A percentile compares a stretch with the other conserved stretches of the same genome.
Conservation (phyloP, 2,329 filamentous ascomycete genomes). For the Cordyceps militaris region DNA sequence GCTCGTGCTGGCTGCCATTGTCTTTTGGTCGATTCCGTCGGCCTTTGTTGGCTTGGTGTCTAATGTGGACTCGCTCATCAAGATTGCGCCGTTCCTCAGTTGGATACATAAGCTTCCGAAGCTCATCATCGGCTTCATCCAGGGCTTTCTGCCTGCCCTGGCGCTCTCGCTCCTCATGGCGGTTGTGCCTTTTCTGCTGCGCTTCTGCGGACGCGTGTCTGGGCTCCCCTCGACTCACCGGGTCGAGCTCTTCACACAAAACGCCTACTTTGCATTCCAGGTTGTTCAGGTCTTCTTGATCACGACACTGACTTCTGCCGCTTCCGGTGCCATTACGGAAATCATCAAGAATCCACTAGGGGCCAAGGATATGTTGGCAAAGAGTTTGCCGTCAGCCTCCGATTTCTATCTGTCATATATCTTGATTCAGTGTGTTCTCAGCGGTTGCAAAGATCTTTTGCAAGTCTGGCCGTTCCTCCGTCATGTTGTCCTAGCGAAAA, state of each 20-base stretch:
- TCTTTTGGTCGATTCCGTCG: conserved; percentile 78
- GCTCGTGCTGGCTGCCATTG: conserved; percentile 70
- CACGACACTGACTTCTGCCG: conserved; percentile 72
- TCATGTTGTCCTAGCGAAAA: conserved; percentile 54
- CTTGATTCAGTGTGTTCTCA: conserved; percentile 78
- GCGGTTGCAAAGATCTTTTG: conserved; percentile 67
- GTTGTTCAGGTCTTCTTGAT: conserved; percentile 92
- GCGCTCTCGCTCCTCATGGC: conserved; percentile 79
- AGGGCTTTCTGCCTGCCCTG: conserved; percentile 75
- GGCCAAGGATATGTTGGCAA: conserved; percentile 59
- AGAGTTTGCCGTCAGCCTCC: conserved; percentile 70
- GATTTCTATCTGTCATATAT: conserved; percentile 97
- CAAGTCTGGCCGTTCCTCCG: conserved; percentile 59
- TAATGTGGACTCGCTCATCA: conserved; percentile 66
- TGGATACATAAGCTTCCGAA: conserved; percentile 27
- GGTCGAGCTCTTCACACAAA: conserved; percentile 84
- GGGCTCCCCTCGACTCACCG: conserved; percentile 28
- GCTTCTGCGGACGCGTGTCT: conserved; percentile 30
- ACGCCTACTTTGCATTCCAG: conserved; percentile 86
- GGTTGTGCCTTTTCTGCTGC: conserved; percentile 73
- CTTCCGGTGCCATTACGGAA: conserved; percentile 57
- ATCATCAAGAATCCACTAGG: conserved; percentile 56
- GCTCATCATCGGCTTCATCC: conserved; percentile 38
- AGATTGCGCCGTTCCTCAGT: conserved; percentile 43
- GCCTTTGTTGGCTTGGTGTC: conserved; percentile 79